Conservation (phyloP, 1,284 basidiomycete genomes). For the Boletellus dicymbophilus region DNA sequence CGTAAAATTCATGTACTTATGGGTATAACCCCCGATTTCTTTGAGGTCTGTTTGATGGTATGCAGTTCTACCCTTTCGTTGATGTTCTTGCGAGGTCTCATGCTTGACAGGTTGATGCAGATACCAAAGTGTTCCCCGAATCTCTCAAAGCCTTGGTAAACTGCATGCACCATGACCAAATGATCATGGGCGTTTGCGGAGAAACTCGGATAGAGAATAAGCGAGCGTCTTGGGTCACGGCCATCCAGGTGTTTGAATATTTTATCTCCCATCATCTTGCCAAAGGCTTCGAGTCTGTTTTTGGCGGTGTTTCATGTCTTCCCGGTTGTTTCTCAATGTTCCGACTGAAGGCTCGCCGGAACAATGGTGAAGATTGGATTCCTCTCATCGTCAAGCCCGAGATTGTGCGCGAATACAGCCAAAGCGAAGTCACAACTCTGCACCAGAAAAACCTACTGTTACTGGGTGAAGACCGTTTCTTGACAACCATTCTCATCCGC, state of each 20-base stretch:
- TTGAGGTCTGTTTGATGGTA: conserved; percentile 97
- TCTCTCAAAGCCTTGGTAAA: conserved; percentile 90
- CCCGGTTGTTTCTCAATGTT: conserved; percentile 99
- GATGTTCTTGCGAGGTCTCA: conserved; percentile 11
- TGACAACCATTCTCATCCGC: conserved; percentile 92
- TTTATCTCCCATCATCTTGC: conserved; percentile 99
- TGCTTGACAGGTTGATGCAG: conserved; percentile 86
- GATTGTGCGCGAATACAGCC: conserved; percentile 97
- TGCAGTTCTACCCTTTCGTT: conserved; percentile 26
- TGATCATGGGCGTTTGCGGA: conserved; percentile 99
- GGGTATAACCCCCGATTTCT: conserved; percentile 99
- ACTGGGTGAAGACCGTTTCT: conserved; percentile 98
- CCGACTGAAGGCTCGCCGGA: conserved; percentile 91
- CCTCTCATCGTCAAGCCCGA: conserved; percentile 97
- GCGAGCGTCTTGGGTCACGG: conserved; percentile 95
- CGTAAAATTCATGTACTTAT: conserved; percentile 95
- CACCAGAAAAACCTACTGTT: conserved; percentile 98
- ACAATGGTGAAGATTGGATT: conserved; percentile 93
- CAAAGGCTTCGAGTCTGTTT: conserved; percentile 98
- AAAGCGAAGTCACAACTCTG: conserved; percentile 89
- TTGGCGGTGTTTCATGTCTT: conserved; percentile 98
- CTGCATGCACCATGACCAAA: conserved; percentile 97
- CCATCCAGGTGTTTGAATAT: conserved; percentile 98
- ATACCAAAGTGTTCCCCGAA: conserved; percentile 90
- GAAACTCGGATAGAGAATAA: conserved; percentile 99